Percentiles rank a stretch among this genome's conserved stretches.
Conservation (phyloP, 2,329 filamentous ascomycete genomes). For the Aureobasidium sp. region DNA sequence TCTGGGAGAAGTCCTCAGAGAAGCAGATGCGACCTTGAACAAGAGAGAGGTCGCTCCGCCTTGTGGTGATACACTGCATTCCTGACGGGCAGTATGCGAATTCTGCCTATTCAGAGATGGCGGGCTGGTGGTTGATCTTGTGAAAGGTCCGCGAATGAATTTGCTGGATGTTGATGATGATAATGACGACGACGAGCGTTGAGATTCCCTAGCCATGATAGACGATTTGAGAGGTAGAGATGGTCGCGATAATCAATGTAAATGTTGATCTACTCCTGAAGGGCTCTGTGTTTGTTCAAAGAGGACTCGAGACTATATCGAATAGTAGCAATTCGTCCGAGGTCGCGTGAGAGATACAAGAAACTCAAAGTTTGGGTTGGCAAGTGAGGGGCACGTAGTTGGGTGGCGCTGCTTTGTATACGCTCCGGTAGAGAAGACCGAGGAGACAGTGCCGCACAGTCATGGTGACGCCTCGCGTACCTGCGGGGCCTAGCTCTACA, state of each 20-base stretch:
- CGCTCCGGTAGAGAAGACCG: conserved; percentile 1
- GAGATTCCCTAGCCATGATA: conserved; percentile 10
- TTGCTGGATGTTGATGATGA: conserved; percentile 5
- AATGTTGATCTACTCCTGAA: neutral
- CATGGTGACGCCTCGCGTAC: conserved; percentile 13
- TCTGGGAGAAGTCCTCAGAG: neutral
- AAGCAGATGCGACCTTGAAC: conserved; percentile 12
- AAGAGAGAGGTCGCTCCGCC: conserved; percentile 2
- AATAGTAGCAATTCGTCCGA: neutral
- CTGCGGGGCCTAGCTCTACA: conserved; percentile 7
- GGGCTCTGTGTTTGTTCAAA: neutral
- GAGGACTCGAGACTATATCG: neutral
- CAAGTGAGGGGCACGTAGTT: conserved; percentile 3
- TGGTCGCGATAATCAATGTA: neutral
- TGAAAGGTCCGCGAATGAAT: conserved; percentile 20
- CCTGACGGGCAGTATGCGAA: conserved; percentile 21
- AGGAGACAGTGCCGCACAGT: neutral
- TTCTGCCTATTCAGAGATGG: conserved; percentile 25
- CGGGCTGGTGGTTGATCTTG: conserved; percentile 21
- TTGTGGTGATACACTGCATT: neutral
- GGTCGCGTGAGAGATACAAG: conserved; percentile 9
- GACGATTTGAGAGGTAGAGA: neutral
- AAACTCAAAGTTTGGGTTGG: conserved; percentile 3
- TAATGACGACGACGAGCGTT: conserved; percentile 8
- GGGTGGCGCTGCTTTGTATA: conserved; percentile 12